Conservation (phyloP, 345 rosid species). For the Rhodomyrtus tomentosa region DNA sequence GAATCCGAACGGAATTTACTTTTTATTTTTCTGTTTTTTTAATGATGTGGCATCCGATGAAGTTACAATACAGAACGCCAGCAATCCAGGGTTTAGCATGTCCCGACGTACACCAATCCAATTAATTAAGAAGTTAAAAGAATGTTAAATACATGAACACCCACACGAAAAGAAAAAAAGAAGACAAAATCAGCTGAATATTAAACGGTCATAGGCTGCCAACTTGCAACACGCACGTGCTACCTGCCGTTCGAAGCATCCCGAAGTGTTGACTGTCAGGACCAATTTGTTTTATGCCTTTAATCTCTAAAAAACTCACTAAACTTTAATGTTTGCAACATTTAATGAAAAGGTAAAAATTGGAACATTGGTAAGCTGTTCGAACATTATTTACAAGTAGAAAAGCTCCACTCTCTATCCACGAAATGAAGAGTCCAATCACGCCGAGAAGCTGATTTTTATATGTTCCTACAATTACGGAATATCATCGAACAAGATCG, state of each 20-base stretch:
- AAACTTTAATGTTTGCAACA: background rate
- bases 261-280: background rate
- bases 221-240: background rate
- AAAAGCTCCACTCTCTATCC: no score
- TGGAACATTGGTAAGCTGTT: no score
- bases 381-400: no score
- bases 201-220: background rate
- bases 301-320: background rate
- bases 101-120: background rate
- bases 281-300: background rate
- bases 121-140: background rate
- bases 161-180: background rate
- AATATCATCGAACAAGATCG: background rate
- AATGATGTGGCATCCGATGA: background rate
- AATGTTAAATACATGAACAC: background rate
- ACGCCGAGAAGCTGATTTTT: no score
- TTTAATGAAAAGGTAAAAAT: no score
- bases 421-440: no score
- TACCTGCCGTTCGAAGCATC: background rate
- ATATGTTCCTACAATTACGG: no score
- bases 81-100: background rate
- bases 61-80: background rate
- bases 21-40: background rate
- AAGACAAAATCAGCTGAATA: background rate
- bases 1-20: no score